Base-by-base conservation (phyloP, 108 stramenopile genomes). In the Pseudonitzschia pungens region DNA sequence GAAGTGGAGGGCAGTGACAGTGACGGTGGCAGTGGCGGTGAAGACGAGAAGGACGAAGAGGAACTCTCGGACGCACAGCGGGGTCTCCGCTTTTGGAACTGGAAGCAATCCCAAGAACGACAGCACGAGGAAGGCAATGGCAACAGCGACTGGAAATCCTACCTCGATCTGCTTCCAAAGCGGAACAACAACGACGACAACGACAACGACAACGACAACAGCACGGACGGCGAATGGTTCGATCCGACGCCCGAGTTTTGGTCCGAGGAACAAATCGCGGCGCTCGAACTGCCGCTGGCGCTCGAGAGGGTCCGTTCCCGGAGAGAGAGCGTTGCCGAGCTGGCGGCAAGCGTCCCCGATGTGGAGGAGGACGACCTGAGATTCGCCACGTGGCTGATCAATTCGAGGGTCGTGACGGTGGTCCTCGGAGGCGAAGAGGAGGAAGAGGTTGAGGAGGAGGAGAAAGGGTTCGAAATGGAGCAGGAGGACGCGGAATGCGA, bases 191-290 rank as follows among this genome's bases (percentile, higher is more conserved):
- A 24, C 24, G 15, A 5, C 0, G 36, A 36, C 45, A 48, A 48
- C 10, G 10, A 11, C 14, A 48, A 18, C 45, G 14, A 48, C 45
- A 18, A 48, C 45, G 10, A 36, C 6, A 36, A 6, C 36, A 6
- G 6, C 36, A 36, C 2, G 4, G 6, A 36, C 6, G 6, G 36
- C 36, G 36, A 36, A 12, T 48, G 68, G 26, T 76, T 71, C 51
- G 71, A 63, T 45, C 45, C 77, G 5, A 78, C 81, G 7, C 81
- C 81, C n/a, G 77, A 82, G 31, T 82, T 74, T 82, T 83, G 75
- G 70, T 42, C 69, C 11, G 22, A 43, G 0, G 53, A 53, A 0
- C 68, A 83, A 36, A 71, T 83, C 10, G 18, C 54, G 12, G 42
- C 42, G 52, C 43, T 83, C 31, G 70, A 78, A 53, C 53, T 74